Percentiles rank a stretch among this genome's conserved stretches.
Evolutionary conservation across 495 filamentous ascomycete genomes (phyloP).

Genomic region (Achaetomiella virescens): DNA sequence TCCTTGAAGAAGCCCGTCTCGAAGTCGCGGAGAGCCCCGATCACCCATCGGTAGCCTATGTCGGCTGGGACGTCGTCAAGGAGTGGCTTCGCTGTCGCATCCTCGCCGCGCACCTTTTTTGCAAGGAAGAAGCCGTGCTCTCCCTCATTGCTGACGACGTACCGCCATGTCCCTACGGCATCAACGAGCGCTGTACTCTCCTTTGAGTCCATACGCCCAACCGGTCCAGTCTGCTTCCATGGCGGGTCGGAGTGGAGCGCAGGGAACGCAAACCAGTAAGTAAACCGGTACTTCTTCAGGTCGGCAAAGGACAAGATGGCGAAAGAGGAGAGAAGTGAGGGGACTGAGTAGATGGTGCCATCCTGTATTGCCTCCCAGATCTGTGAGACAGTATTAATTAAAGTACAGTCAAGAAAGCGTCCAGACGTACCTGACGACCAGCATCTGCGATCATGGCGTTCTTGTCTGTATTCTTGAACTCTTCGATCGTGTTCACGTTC

Average conservation of each 20-base stretch:
- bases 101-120: conserved; percentile 53
- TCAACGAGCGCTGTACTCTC: conserved; percentile 75
- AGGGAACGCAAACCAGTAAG: conserved; percentile 92
- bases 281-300: conserved; percentile 91
- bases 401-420: background rate
- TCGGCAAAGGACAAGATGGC: conserved; percentile 88
- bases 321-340: conserved; percentile 84
- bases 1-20: conserved; percentile 83
- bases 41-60: conserved; percentile 62
- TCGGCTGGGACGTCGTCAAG: conserved; percentile 34
- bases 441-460: conserved; percentile 61
- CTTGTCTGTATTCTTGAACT: conserved; percentile 76
- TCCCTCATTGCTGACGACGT: conserved; percentile 64
- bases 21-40: conserved; percentile 68
- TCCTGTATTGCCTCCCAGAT: conserved; percentile 97
- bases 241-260: conserved; percentile 79
- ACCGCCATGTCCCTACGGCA: conserved; percentile 77
- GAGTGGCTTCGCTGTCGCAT: conserved; percentile 22
- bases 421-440: conserved; percentile 60
- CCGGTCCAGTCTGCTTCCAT: conserved; percentile 54
- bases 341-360: conserved; percentile 89
- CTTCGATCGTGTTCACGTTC: conserved; percentile 94
- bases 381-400: conserved; percentile 37
- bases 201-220: conserved; percentile 49
- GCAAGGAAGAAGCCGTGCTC: conserved; percentile 94